Base-by-base conservation (phyloP, 768 basidiomycete species). In the Crepidotus variabilis region DNA sequence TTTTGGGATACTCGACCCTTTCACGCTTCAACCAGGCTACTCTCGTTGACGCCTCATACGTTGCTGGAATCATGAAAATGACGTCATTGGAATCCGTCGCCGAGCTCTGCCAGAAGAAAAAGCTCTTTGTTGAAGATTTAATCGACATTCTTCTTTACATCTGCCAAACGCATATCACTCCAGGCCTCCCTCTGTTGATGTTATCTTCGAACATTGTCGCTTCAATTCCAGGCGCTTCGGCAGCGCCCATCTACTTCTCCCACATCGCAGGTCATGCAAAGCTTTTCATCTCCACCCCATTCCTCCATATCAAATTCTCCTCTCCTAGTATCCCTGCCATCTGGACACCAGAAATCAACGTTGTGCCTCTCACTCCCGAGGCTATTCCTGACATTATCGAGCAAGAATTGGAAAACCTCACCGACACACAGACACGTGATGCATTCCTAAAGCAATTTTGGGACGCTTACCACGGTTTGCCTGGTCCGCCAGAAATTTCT, bases 121-220 rank as follows among this genome's bases (percentile, higher is more conserved):
- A 10, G 28, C 47, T 57, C 6, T 2, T 33, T 7, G 35, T 20
- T 6, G 22, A 55, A 6, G 18, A 52, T 16, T 50, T 61, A 3
- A 20, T 55, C 9, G 49, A 39, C 6, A 47, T 52, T 3, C 34
- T 62, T 1, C 18, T 55, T 18, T 62, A 60, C 35, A 45, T 58
- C 5, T 24, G 22, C 9, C 6, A 52, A 18, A 32, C 33, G 32
- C 2, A 45, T 9, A 14, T 54, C 11, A 35, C 59, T 9, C 33
- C 21, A 9, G 61, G 59, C 11, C 51, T 62, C 10, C 61, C 61
- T 20, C 55, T 62, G 2, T 18, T 60, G 10, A 22, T 54, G 13
- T 46, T 58, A 4, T 28, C 51, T 3, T 20, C 45, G 1, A 51
- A 50, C 4, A n/a, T 36, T 1, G 13, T 60, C 3, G 22, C 34